These are phyloP conservation scores for Wallacemonas rigidus DNA, from an alignment of 208 protist species.

Conservation along the genomic window DNA sequence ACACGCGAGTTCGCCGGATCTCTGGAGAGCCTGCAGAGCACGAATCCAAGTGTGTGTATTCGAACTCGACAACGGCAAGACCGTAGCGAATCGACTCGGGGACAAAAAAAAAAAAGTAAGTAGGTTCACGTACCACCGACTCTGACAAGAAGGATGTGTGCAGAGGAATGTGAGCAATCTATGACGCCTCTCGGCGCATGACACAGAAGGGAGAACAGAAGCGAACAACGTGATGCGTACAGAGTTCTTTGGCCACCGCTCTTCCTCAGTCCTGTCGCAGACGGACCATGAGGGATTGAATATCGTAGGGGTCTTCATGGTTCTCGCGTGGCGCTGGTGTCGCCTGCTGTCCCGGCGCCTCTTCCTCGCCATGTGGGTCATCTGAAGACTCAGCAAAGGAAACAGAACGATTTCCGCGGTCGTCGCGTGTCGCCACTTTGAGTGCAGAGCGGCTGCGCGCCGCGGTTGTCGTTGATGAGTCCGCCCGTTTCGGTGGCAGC, in stretches of 20 bases:
- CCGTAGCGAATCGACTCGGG: no score
- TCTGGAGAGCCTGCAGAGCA: no score
- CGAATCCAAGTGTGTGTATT: no score
- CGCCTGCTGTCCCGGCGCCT: not conserved
- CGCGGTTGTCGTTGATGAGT: not conserved
- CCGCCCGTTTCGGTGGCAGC: conserved; percentile 2
- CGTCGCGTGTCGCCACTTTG: not conserved
- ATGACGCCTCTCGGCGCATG: no score
- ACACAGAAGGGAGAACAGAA: no score
- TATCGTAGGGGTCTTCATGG: conserved; percentile 11
- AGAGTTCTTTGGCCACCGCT: not conserved
- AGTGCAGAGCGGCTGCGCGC: conserved; percentile 10
- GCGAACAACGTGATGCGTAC: not conserved
- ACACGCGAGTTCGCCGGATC: no score
- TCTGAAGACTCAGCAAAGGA: conserved; percentile 5
- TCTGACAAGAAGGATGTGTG: no score
- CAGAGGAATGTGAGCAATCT: no score
- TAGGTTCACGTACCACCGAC: no score
- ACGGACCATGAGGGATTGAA: conserved; percentile 10
- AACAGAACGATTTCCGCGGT: conserved; percentile 1
- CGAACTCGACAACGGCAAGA: no score
- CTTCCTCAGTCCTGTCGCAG: not conserved
- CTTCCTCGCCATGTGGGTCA: not conserved
- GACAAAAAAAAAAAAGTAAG: no score
- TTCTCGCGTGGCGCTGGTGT: not conserved